phyloP scores from a whole-genome alignment of 768 basidiomycete species.

The Calocybe gangraenosa region DNA sequence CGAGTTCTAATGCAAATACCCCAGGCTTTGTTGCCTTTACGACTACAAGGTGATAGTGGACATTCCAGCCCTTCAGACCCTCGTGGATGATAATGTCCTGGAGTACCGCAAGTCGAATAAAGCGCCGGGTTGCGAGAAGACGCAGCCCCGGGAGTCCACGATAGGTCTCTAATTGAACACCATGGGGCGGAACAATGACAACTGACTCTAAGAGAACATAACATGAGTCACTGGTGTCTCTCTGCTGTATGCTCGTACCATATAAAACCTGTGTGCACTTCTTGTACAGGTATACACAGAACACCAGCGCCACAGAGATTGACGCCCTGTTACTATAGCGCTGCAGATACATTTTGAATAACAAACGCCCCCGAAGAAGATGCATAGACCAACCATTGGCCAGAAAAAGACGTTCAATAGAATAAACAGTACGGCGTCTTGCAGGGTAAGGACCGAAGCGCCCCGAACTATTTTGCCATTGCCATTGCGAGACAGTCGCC shows the following conservation, averaged over 20 bases:
- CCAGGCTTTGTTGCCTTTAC: slow-evolving; percentile 29
- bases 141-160: slow-evolving; percentile 46
- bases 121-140: slow-evolving; percentile 39
- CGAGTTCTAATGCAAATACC: slow-evolving; percentile 41
- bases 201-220: slow-evolving; percentile 53
- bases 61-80: slow-evolving; percentile 66
- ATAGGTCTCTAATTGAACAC: slow-evolving; percentile 72
- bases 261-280: slow-evolving; percentile 8
- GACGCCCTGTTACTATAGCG: background rate
- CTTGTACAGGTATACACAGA: slow-evolving; percentile 1
- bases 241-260: slow-evolving; percentile 6
- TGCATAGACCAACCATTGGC: slow-evolving; percentile 22
- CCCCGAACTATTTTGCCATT: slow-evolving; percentile 27
- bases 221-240: background rate
- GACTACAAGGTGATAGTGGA: slow-evolving; percentile 62
- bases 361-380: background rate
- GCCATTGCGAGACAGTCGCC: slow-evolving; percentile 40
- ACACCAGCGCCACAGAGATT: slow-evolving; percentile 1
- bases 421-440: slow-evolving; percentile 30
- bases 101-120: slow-evolving; percentile 53
- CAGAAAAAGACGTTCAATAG: slow-evolving; percentile 24
- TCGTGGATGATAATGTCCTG: slow-evolving; percentile 73
- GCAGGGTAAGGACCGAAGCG: slow-evolving; percentile 28
- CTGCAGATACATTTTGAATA: background rate
- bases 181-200: slow-evolving; percentile 59